phyloP scores from a whole-genome alignment of 2,329 filamentous ascomycete genomes.

The Colletotrichum filicis region DNA sequence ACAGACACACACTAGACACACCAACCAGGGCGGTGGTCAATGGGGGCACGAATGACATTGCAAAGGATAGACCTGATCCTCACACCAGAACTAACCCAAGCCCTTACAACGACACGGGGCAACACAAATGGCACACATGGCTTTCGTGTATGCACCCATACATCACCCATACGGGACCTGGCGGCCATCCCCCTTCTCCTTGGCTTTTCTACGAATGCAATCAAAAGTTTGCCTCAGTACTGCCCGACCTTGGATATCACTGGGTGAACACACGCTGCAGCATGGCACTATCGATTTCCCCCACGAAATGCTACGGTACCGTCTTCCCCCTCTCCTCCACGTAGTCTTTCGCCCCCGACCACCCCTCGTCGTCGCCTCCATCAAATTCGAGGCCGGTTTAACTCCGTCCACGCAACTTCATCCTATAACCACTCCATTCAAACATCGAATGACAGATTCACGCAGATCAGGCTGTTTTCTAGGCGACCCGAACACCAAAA shows the following conservation, averaged over 20 bases:
- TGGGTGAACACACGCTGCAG: not conserved
- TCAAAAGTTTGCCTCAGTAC: not conserved
- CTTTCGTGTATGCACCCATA: constrained; percentile 33
- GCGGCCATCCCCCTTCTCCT: not conserved
- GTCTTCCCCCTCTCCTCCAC: not conserved
- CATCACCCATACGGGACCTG: not conserved
- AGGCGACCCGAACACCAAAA: no score
- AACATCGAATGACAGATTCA: constrained; percentile 23
- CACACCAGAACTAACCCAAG: not conserved
- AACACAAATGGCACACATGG: constrained; percentile 16
- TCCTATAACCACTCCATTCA: not conserved
- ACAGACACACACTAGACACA: not conserved
- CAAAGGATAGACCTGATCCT: not conserved
- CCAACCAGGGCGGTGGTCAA: not conserved
- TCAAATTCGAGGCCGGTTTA: not conserved
- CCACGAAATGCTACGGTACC: constrained; percentile 31
- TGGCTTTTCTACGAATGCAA: not conserved
- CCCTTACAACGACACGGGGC: not conserved
- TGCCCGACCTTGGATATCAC: not conserved
- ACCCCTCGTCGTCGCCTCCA: not conserved
- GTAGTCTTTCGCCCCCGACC: not conserved
- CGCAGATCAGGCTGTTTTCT: not conserved
- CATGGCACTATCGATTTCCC: constrained; percentile 18
- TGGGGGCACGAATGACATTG: not conserved
- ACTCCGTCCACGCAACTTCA: not conserved